These are phyloP conservation scores for Trichoderma breve DNA, from an alignment of 2,329 filamentous ascomycete species.

Conservation along the genomic window DNA sequence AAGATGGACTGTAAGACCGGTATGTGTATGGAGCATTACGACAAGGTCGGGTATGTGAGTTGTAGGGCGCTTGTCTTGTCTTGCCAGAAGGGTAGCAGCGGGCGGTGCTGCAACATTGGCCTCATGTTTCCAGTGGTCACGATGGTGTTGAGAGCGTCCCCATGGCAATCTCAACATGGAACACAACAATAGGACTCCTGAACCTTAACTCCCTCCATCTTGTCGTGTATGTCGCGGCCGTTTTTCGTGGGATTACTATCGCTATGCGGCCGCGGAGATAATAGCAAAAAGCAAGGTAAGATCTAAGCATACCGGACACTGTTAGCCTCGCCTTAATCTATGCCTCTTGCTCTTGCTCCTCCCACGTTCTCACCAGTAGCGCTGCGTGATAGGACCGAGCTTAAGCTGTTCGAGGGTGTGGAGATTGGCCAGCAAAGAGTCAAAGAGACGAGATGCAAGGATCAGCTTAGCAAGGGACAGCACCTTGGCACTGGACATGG, in stretches of 20 bases:
- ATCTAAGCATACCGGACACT: conserved; percentile 13
- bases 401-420: background rate
- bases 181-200: background rate
- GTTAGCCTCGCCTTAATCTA: background rate
- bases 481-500: background rate
- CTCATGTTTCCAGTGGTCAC: background rate
- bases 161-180: background rate
- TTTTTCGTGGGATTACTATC: background rate
- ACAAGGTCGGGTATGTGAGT: background rate
- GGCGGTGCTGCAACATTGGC: background rate
- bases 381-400: conserved; percentile 4
- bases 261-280: background rate
- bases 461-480: conserved; percentile 6
- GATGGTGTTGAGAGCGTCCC: background rate
- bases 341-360: background rate
- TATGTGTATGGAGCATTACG: background rate
- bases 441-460: background rate
- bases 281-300: background rate
- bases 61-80: background rate
- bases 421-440: conserved; percentile 9
- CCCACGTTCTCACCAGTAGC: background rate
- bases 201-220: background rate
- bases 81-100: conserved; percentile 3
- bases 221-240: background rate
- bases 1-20: background rate